Percentiles rank a stretch among this genome's conserved stretches.
phyloP scores from a whole-genome alignment of 176 grass and related monocot species.

The Stipa capillata region DNA sequence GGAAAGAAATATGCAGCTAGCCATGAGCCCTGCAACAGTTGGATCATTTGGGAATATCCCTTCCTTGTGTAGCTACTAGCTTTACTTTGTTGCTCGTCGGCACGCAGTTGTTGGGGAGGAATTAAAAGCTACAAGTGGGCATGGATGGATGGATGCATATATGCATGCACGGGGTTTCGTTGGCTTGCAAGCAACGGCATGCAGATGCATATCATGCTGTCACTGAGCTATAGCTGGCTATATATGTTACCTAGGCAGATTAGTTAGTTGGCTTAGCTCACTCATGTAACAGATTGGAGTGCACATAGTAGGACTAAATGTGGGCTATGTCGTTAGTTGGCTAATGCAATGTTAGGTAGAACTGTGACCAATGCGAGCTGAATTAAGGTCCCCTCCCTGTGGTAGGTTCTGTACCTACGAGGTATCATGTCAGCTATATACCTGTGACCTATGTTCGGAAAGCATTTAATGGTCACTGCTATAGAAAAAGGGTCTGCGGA shows the following conservation, averaged over 20 bases:
- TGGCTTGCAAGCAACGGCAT: conserved; percentile 9
- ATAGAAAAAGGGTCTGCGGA: no score
- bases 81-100: background rate
- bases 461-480: background rate
- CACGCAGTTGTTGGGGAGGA: background rate
- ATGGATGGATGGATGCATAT: background rate
- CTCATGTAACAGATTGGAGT: background rate
- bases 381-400: background rate
- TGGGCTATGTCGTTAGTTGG: background rate
- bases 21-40: background rate
- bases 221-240: background rate
- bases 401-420: background rate
- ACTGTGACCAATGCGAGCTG: background rate
- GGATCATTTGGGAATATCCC: background rate
- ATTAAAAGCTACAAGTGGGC: background rate
- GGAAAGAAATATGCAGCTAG: background rate
- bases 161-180: background rate
- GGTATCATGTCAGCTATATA: background rate
- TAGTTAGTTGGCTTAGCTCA: background rate
- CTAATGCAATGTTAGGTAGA: background rate
- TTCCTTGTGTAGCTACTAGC: background rate
- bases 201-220: background rate
- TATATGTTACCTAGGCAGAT: background rate
- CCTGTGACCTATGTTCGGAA: background rate
- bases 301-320: background rate